A percentile compares a stretch with the other conserved stretches of the same genome.
These are phyloP conservation scores for Biancaea sappan DNA, from an alignment of 306 rosid genomes.

Conservation along the genomic window DNA sequence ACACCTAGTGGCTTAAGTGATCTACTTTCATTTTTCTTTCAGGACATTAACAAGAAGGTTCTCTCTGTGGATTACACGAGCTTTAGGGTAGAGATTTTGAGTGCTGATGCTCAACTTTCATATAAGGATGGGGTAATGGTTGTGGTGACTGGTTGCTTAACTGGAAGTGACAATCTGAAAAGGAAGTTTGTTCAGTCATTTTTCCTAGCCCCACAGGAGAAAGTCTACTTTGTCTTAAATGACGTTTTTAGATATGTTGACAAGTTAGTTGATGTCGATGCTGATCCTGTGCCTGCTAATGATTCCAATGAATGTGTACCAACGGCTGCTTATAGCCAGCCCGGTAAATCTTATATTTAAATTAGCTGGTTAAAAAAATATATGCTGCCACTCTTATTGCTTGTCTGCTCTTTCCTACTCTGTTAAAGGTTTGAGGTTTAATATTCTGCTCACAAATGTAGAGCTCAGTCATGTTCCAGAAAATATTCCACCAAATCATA, in stretches of 20 bases:
- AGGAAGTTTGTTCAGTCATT: constrained; percentile 69
- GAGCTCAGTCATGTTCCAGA: constrained; percentile 46
- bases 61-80: constrained; percentile 48
- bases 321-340: constrained; percentile 33
- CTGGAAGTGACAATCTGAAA: constrained; percentile 46
- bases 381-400: not conserved
- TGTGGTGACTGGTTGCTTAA: constrained; percentile 69
- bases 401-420: not conserved
- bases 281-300: constrained; percentile 36
- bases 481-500: constrained; percentile 40
- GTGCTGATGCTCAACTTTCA: constrained; percentile 71
- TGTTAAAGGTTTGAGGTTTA: not conserved
- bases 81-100: constrained; percentile 56
- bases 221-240: constrained; percentile 68
- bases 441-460: constrained; percentile 22
- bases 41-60: constrained; percentile 67
- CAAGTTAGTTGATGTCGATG: constrained; percentile 36
- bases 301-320: constrained; percentile 47
- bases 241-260: constrained; percentile 69
- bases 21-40: constrained; percentile 31
- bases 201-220: constrained; percentile 77
- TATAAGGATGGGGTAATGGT: constrained; percentile 64
- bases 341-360: constrained; percentile 53
- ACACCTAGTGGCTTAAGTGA: not conserved
- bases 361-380: not conserved